Evolutionary conservation across 495 filamentous ascomycete species (phyloP).

Genomic region (Clavariopsis aquatica): DNA sequence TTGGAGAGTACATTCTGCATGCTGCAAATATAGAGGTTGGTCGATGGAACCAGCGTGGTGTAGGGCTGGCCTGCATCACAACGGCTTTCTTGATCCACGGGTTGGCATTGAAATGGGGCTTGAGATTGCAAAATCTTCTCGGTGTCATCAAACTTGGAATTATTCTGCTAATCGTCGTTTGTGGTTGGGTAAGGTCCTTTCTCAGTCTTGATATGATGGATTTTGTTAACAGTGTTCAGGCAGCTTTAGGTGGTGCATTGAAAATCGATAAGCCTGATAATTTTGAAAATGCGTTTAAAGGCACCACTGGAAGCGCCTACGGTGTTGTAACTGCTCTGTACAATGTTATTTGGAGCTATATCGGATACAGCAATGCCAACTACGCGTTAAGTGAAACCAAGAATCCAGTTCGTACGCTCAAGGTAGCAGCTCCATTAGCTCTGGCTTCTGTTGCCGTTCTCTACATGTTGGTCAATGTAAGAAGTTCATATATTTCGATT

Average conservation of each 20-base stretch:
- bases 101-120: conserved; percentile 52
- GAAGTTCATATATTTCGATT: no score
- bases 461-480: conserved; percentile 64
- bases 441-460: conserved; percentile 61
- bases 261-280: conserved; percentile 62
- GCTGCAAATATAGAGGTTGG: conserved; percentile 27
- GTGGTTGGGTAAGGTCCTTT: conserved; percentile 12
- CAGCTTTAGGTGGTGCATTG: conserved; percentile 59
- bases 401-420: conserved; percentile 63
- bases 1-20: conserved; percentile 66
- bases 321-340: conserved; percentile 52
- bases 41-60: conserved; percentile 27
- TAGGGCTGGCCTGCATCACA: conserved; percentile 50
- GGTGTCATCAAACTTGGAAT: conserved; percentile 53
- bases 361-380: conserved; percentile 66
- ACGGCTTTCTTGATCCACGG: conserved; percentile 52
- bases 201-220: not conserved
- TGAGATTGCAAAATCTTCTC: conserved; percentile 53
- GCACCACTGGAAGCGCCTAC: conserved; percentile 39
- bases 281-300: conserved; percentile 50
- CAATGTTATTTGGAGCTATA: conserved; percentile 68
- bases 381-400: conserved; percentile 55
- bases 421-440: conserved; percentile 64
- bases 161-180: conserved; percentile 48
- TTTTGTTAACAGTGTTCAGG: conserved; percentile 26